Evolutionary conservation across 345 rosid species (phyloP).

Genomic region (Clausena lansium): DNA sequence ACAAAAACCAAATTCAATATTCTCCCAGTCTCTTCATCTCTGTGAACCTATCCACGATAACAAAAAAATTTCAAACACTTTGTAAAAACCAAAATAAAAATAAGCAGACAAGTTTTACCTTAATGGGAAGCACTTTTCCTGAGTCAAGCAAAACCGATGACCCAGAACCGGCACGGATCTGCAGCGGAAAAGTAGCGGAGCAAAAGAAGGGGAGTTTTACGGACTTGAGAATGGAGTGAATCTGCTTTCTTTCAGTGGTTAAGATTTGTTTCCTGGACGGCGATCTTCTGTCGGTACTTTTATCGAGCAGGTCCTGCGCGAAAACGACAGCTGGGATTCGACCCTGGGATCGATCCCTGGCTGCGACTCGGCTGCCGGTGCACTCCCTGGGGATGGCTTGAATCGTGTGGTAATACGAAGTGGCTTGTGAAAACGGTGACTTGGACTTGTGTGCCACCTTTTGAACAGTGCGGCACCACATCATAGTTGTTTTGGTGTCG

Average conservation of each 20-base stretch:
- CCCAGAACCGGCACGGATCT: conserved; percentile 83
- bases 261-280: conserved; percentile 62
- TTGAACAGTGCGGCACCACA: conserved; percentile 51
- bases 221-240: conserved; percentile 58
- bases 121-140: conserved; percentile 76
- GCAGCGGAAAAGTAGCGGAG: conserved; percentile 75
- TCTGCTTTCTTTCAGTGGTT: conserved; percentile 73
- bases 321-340: conserved; percentile 83
- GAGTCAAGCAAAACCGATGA: conserved; percentile 64
- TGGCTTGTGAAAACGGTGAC: not conserved
- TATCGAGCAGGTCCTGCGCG: conserved; percentile 48
- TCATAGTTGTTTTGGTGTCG: conserved; percentile 20
- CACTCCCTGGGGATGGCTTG: conserved; percentile 76
- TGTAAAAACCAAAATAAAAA: not conserved
- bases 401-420: conserved; percentile 49
- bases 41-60: conserved; percentile 55
- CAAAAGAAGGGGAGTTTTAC: conserved; percentile 65
- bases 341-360: conserved; percentile 64
- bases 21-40: conserved; percentile 73
- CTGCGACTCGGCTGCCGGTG: conserved; percentile 56
- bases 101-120: conserved; percentile 34
- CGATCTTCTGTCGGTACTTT: conserved; percentile 31
- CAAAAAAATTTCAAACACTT: not conserved
- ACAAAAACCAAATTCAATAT: conserved; percentile 83
- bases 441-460: conserved; percentile 28